These are phyloP conservation scores for Phialocephala sp. DNA, from an alignment of 2,329 filamentous ascomycete species.

Conservation along the genomic window DNA sequence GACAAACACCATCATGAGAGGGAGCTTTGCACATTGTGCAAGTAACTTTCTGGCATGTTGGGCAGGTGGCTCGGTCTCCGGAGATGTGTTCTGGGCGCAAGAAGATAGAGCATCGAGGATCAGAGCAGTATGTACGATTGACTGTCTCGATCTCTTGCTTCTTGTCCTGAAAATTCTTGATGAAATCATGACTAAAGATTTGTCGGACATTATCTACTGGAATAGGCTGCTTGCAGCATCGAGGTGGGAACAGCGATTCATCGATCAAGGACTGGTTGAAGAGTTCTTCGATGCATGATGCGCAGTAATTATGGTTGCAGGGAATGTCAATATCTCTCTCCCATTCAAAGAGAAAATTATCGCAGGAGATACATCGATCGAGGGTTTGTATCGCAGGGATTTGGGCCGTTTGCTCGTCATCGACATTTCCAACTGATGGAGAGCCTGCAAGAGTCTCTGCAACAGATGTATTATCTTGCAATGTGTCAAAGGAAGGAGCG, in stretches of 20 bases:
- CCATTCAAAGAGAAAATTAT: not conserved
- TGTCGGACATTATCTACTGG: slow-evolving; percentile 6
- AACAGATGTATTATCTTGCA: too few relatives aligned
- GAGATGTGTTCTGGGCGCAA: slow-evolving; percentile 45
- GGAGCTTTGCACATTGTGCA: slow-evolving; percentile 56
- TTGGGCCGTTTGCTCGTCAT: too few relatives aligned
- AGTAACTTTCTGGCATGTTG: slow-evolving; percentile 48
- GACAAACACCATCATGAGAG: slow-evolving; percentile 53
- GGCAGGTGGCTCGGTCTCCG: slow-evolving; percentile 46
- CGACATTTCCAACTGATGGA: too few relatives aligned
- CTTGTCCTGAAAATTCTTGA: slow-evolving; percentile 48
- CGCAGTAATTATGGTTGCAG: slow-evolving; percentile 18
- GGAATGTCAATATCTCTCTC: slow-evolving; percentile 3
- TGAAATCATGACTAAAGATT: slow-evolving; percentile 10
- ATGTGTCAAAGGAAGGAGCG: too few relatives aligned
- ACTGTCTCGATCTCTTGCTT: slow-evolving; percentile 52
- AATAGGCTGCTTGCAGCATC: slow-evolving; percentile 20
- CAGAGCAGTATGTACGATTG: slow-evolving; percentile 57
- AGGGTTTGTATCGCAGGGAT: not conserved
- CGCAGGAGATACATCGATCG: not conserved
- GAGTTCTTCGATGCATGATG: slow-evolving; percentile 11
- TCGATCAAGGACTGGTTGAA: slow-evolving; percentile 15
- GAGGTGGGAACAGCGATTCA: slow-evolving; percentile 21
- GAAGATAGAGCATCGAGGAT: slow-evolving; percentile 50
- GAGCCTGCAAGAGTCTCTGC: too few relatives aligned